Conservation (phyloP, 164 flowering plant genomes). For the Brasenia schreberi region DNA sequence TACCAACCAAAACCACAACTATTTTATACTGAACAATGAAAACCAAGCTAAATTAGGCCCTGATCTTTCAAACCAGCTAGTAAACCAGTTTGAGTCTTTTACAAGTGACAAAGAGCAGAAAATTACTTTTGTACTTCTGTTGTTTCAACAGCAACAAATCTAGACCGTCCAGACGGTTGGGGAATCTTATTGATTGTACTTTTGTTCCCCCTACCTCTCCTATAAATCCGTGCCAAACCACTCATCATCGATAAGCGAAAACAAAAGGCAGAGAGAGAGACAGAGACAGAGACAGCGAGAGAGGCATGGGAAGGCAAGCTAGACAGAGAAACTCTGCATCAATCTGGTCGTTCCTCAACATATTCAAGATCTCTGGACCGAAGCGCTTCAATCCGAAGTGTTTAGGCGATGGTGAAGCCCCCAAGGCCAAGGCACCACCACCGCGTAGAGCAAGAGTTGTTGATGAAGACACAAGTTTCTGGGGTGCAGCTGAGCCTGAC, state of each 20-base stretch:
- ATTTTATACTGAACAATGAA: too few relatives aligned
- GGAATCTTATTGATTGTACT: not conserved
- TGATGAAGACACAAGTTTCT: slow-evolving; percentile 5
- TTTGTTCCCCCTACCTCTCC: not conserved
- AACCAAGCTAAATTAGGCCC: too few relatives aligned
- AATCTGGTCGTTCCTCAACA: slow-evolving; percentile 2
- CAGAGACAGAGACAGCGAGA: not conserved
- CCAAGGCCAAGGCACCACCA: not conserved
- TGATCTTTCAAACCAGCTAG: too few relatives aligned
- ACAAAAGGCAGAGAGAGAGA: not conserved
- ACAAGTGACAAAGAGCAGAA: too few relatives aligned
- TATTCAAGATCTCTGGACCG: slow-evolving; percentile 2
- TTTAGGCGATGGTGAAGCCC: not conserved
- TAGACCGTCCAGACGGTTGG: not conserved
- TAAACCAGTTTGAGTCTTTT: too few relatives aligned
- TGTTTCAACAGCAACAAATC: not conserved
- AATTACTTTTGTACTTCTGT: not conserved
- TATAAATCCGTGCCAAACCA: not conserved
- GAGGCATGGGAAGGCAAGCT: slow-evolving; percentile 1
- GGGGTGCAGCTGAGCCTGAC: slow-evolving; percentile 6
- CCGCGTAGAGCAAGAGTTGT: not conserved
- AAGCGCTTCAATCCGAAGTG: not conserved
- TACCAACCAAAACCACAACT: too few relatives aligned
- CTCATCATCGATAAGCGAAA: not conserved
- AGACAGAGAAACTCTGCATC: slow-evolving; percentile 3